Evolutionary conservation across 1,284 basidiomycete genomes (phyloP).

Genomic region (Ganoderma leucocontextum): DNA sequence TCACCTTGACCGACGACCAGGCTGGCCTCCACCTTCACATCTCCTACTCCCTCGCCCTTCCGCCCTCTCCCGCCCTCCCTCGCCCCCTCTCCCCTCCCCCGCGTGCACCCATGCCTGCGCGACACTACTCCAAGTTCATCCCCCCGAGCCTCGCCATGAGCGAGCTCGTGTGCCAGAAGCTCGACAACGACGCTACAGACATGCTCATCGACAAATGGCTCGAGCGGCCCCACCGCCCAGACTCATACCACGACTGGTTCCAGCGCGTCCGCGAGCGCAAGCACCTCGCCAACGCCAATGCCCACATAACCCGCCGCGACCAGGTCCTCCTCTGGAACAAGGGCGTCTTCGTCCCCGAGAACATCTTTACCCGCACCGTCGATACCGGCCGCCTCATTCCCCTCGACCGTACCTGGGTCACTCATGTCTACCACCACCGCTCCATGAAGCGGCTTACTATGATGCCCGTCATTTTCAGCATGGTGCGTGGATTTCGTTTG

Average conservation of each 20-base stretch:
- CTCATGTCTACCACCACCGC: constrained; percentile 77
- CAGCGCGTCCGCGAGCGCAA: constrained; percentile 69
- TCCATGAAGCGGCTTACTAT: constrained; percentile 76
- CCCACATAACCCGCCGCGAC: constrained; percentile 52
- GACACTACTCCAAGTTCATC: constrained; percentile 68
- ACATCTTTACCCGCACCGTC: constrained; percentile 77
- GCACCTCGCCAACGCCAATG: constrained; percentile 49
- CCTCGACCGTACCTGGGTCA: constrained; percentile 80
- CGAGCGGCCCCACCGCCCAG: constrained; percentile 66
- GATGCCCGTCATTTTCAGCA: constrained; percentile 82
- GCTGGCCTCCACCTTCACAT: constrained; percentile 21
- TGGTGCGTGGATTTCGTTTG: constrained; percentile 52
- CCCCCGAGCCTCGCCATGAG: constrained; percentile 73
- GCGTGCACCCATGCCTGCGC: constrained; percentile 35
- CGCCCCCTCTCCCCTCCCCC: constrained; percentile 11
- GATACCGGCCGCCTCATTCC: constrained; percentile 79
- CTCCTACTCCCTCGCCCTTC: constrained; percentile 10
- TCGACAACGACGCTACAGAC: constrained; percentile 76
- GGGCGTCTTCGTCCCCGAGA: constrained; percentile 77
- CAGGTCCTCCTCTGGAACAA: constrained; percentile 79
- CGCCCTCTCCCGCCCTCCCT: constrained; percentile 3
- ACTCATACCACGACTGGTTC: constrained; percentile 80
- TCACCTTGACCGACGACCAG: constrained; percentile 2
- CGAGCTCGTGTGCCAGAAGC: constrained; percentile 76
- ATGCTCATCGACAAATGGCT: constrained; percentile 84